phyloP scores from a whole-genome alignment of 2,329 filamentous ascomycete species.

The Colletotrichum liaoningense region DNA sequence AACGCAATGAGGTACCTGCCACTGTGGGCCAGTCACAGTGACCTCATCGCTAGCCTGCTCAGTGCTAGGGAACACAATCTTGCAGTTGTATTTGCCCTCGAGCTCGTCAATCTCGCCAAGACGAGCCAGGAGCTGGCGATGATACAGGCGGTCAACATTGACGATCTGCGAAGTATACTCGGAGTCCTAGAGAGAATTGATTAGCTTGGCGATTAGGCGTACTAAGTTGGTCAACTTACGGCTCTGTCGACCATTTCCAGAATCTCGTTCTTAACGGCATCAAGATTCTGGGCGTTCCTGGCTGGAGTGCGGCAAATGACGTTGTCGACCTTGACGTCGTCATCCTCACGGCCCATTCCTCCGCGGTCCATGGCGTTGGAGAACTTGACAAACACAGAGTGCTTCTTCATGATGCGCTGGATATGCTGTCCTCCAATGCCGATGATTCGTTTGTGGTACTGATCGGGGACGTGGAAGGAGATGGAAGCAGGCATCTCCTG shows the following conservation, averaged over 20 bases:
- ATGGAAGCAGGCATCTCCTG: constrained; percentile 99
- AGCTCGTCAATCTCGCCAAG: constrained; percentile 91
- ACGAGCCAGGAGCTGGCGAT: constrained; percentile 90
- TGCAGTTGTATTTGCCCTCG: constrained; percentile 99
- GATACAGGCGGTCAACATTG: constrained; percentile 93
- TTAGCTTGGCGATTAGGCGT: neutral
- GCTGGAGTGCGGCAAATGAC: constrained; percentile 98
- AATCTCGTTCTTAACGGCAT: constrained; percentile 98
- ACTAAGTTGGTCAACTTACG: constrained; percentile 58
- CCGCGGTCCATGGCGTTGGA: constrained; percentile 99
- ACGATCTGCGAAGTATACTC: constrained; percentile 97
- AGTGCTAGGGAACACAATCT: constrained; percentile 97
- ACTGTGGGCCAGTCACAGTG: constrained; percentile 95
- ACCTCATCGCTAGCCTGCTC: constrained; percentile 97
- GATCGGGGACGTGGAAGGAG: constrained; percentile 98
- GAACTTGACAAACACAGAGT: constrained; percentile 99
- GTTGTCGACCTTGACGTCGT: constrained; percentile 98
- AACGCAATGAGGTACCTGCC: constrained; percentile 96
- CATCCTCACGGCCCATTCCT: constrained; percentile 91
- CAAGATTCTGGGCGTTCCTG: constrained; percentile 94
- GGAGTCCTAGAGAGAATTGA: constrained; percentile 72
- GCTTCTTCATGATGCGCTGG: constrained; percentile 99
- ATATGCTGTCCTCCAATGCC: constrained; percentile 99
- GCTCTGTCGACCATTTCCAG: constrained; percentile 99
- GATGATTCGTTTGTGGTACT: constrained; percentile 99